A percentile compares a stretch with the other conserved stretches of the same genome.
Evolutionary conservation across 2,329 filamentous ascomycete species (phyloP).

Genomic region (Aureobasidium sp.): DNA sequence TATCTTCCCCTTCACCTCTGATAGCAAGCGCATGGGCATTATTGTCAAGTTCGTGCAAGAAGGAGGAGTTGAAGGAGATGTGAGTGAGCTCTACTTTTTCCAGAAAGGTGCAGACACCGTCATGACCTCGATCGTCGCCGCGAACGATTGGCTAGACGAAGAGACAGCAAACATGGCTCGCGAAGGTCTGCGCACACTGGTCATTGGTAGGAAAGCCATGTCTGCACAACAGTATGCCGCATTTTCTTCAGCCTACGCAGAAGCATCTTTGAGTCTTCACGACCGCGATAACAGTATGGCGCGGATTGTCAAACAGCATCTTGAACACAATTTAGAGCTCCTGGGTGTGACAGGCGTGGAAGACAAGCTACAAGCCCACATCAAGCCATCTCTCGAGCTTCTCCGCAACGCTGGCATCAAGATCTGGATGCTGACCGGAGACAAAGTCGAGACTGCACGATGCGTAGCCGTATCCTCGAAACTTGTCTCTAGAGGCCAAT

Average conservation of each 20-base stretch:
- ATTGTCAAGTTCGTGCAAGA: constrained; percentile 68
- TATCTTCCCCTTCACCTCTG: constrained; percentile 94
- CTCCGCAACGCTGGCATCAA: constrained; percentile 96
- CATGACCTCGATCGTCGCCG: constrained; percentile 89
- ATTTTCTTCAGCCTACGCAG: constrained; percentile 65
- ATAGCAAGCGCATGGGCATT: constrained; percentile 97
- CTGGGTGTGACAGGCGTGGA: constrained; percentile 97
- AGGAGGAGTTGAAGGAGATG: constrained; percentile 35
- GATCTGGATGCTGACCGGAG: constrained; percentile 99
- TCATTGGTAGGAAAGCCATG: constrained; percentile 85
- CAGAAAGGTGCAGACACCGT: constrained; percentile 98
- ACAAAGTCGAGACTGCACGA: constrained; percentile 95
- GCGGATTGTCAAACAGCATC: constrained; percentile 65
- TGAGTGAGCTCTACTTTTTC: constrained; percentile 85
- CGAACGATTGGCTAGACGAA: constrained; percentile 98
- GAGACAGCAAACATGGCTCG: constrained; percentile 99
- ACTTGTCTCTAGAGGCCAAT: constrained; percentile 85
- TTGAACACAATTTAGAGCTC: constrained; percentile 84
- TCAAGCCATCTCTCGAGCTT: constrained; percentile 90
- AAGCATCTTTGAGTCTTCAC: constrained; percentile 71
- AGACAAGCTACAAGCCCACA: constrained; percentile 90
- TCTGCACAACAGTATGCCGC: constrained; percentile 70
- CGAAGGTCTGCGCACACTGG: constrained; percentile 86
- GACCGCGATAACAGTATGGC: constrained; percentile 77
- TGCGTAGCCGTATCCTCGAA: constrained; percentile 95